A percentile compares a stretch with the other conserved stretches of the same genome.
Conservation (phyloP, 805 yeast genomes). For the Novakomyces olei region DNA sequence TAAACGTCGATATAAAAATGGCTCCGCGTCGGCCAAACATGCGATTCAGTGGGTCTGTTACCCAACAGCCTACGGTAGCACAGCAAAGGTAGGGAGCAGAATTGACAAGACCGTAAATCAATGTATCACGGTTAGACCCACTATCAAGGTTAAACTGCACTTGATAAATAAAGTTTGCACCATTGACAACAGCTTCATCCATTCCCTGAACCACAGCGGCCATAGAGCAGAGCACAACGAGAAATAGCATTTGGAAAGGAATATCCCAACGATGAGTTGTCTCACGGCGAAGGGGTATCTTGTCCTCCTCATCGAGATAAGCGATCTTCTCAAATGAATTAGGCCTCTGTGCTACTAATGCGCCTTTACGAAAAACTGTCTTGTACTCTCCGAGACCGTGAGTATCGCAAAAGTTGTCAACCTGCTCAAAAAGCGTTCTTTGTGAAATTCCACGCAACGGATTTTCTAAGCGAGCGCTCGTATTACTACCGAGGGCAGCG, state of each 20-base stretch:
- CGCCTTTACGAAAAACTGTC: conserved; percentile 22
- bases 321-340: conserved; percentile 18
- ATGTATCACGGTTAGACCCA: conserved; percentile 13
- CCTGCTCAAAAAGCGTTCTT: conserved; percentile 12
- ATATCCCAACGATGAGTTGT: conserved; percentile 27
- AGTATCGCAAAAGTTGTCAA: conserved; percentile 11
- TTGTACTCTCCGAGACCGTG: conserved; percentile 13
- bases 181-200: conserved; percentile 53
- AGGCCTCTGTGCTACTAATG: conserved; percentile 34
- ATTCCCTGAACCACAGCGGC: conserved; percentile 52
- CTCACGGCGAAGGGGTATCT: conserved; percentile 22
- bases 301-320: conserved; percentile 17
- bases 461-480: conserved; percentile 7
- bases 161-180: conserved; percentile 38
- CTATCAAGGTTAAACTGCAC: conserved; percentile 18
- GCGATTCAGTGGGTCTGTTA: conserved; percentile 30
- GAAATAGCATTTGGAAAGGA: conserved; percentile 20
- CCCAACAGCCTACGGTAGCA: conserved; percentile 33
- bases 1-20: conserved; percentile 33
- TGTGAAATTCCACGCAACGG: conserved; percentile 11
- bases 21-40: conserved; percentile 36
- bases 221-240: conserved; percentile 38
- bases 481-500: conserved; percentile 1
- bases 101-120: conserved; percentile 37
- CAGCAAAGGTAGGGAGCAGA: conserved; percentile 46